Evolutionary conservation across 495 filamentous ascomycete genomes (phyloP), one percentile per base, ranked within the genome.

Genomic region (Penicillium coprophilum): DNA sequence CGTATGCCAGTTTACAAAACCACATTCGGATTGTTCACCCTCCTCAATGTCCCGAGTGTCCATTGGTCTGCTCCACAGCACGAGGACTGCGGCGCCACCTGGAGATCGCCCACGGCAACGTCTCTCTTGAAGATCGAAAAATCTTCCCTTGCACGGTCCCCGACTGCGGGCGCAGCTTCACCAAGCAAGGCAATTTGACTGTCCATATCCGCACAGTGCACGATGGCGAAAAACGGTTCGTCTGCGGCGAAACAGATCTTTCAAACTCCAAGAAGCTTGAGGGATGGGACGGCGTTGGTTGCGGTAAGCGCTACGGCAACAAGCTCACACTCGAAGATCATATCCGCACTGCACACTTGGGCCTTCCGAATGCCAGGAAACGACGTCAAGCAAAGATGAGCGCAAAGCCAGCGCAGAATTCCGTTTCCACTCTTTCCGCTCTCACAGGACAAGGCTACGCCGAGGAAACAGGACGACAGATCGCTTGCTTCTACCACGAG

Each of bases 301-400:
- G 92, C 62, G 87, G 85, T 0, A 78, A 81, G 48, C 75, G 75
- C 17, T 92, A 91, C 57, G 74, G 76, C 23, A 85, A 84, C 56
- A 92, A 91, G 67, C 73, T 79, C n/a, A 84, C 80, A 46, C 76
- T 96, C 0, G 88, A 92, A 71, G 87, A 91, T 45, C 92, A 96
- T 59, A 79, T 95, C 38, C 85, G 89, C 20, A 89, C 82, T 10
- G 72, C 85, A 0, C 92, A 96, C 67, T 64, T 94, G 34, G 84
- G 85, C 4, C 74, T 84, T 40, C 62, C 60, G 34, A 76, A 74
- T 44, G 62, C 72, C 50, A 77, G 77, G 3, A 72, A 75, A 45
- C 74, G 77, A 12, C 73, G 64, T 46, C 72, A 69, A 46, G n/a
- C 66, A 73, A 32, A 65, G 72, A 7, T 53, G 66, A 61, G 63